phyloP scores from a whole-genome alignment of 441 rosid genomes.

The Mallotus repandus region DNA sequence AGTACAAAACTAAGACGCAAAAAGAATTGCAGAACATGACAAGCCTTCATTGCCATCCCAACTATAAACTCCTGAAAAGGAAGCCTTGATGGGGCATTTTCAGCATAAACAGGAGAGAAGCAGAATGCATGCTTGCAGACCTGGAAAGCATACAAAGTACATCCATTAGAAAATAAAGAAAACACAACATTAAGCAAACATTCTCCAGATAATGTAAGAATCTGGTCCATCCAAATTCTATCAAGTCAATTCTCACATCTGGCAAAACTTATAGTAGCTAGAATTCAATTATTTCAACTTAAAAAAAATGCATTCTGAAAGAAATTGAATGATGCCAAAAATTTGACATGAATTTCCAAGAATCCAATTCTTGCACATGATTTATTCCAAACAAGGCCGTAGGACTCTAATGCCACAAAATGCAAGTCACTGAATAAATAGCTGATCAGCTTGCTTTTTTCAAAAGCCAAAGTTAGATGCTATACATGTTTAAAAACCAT shows the following conservation, averaged over 20 bases:
- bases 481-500: background rate
- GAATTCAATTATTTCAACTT: no score
- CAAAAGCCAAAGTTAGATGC: background rate
- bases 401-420: no score
- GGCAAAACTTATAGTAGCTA: no score
- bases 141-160: constrained; percentile 32
- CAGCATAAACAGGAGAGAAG: constrained; percentile 96
- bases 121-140: constrained; percentile 97
- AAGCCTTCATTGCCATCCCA: constrained; percentile 94
- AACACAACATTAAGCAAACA: background rate
- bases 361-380: no score
- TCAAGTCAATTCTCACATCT: no score
- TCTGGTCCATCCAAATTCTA: background rate
- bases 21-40: constrained; percentile 89
- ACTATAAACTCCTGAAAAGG: constrained; percentile 97
- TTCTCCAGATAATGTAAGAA: background rate
- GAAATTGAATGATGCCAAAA: no score
- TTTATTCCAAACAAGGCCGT: no score
- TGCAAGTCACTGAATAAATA: no score
- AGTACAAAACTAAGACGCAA: constrained; percentile 95
- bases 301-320: no score
- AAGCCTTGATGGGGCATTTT: constrained; percentile 93
- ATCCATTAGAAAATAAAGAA: background rate
- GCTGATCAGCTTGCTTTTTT: no score
- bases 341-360: no score